Conservation (phyloP, 306 rosid species). For the Trifolium subterraneum region DNA sequence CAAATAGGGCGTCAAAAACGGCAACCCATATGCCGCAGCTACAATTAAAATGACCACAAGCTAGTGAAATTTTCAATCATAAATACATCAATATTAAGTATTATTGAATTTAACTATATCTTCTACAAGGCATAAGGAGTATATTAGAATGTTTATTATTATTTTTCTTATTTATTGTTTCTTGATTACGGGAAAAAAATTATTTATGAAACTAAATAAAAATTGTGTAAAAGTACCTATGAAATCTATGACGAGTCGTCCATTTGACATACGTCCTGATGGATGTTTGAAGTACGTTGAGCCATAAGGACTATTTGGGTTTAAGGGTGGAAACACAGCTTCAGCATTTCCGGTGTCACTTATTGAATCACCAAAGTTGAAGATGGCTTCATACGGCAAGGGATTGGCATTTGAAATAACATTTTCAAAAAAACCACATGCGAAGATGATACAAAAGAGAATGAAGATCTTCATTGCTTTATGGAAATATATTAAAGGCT, state of each 20-base stretch:
- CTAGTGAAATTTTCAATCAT: not conserved
- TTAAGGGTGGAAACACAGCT: not conserved
- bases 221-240: not conserved
- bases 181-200: not conserved
- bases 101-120: not conserved
- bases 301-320: conserved; percentile 17
- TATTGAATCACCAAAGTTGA: conserved; percentile 60
- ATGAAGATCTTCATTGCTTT: not conserved
- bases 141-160: not conserved
- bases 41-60: not conserved
- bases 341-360: conserved; percentile 59
- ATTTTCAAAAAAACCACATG: not conserved
- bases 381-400: conserved; percentile 41
- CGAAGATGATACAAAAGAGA: not conserved
- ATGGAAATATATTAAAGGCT: too few species aligned
- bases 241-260: not conserved
- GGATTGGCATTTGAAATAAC: not conserved
- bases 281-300: not conserved
- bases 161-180: not conserved
- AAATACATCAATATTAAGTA: not conserved
- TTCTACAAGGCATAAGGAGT: not conserved
- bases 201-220: not conserved
- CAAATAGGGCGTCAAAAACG: conserved; percentile 50
- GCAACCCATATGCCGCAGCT: conserved; percentile 59
- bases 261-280: not conserved